Evolutionary conservation across 2,329 filamentous ascomycete genomes (phyloP).

Genomic region (Aspergillus candidus): DNA sequence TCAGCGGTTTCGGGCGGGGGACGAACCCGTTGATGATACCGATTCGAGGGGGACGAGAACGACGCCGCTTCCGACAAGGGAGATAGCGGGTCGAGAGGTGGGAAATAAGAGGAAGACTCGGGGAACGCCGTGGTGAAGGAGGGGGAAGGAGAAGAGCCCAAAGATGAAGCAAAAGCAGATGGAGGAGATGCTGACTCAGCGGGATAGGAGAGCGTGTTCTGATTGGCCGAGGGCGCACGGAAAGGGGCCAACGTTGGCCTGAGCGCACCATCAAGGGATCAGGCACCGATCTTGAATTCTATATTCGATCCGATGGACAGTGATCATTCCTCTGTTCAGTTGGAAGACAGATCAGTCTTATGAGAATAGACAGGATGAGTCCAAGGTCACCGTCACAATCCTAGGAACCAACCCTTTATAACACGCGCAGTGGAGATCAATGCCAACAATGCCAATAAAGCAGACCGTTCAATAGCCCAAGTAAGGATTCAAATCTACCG

Average conservation of each 20-base stretch:
- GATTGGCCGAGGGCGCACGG: constrained; percentile 18
- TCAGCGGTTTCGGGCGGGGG: constrained; percentile 38
- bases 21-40: constrained; percentile 16
- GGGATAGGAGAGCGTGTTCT: constrained; percentile 5
- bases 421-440: neutral
- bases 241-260: constrained; percentile 17
- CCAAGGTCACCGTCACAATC: no score
- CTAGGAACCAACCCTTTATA: no score
- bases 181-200: neutral
- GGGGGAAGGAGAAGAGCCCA: constrained; percentile 4
- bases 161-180: constrained; percentile 5
- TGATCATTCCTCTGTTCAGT: neutral
- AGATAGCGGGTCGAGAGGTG: constrained; percentile 4
- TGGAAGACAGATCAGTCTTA: neutral
- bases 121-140: constrained; percentile 11
- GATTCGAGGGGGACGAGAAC: constrained; percentile 11
- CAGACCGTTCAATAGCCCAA: constrained; percentile 15
- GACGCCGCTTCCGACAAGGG: constrained; percentile 24
- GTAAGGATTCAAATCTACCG: constrained; percentile 9
- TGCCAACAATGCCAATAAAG: constrained; percentile 5
- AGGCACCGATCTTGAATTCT: no score
- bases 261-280: constrained; percentile 10
- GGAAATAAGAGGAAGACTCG: constrained; percentile 5
- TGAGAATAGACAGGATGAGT: neutral
- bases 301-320: neutral